These are phyloP conservation scores for Ministeria vibrans DNA, from an alignment of 78 protist genomes.

Conservation along the genomic window DNA sequence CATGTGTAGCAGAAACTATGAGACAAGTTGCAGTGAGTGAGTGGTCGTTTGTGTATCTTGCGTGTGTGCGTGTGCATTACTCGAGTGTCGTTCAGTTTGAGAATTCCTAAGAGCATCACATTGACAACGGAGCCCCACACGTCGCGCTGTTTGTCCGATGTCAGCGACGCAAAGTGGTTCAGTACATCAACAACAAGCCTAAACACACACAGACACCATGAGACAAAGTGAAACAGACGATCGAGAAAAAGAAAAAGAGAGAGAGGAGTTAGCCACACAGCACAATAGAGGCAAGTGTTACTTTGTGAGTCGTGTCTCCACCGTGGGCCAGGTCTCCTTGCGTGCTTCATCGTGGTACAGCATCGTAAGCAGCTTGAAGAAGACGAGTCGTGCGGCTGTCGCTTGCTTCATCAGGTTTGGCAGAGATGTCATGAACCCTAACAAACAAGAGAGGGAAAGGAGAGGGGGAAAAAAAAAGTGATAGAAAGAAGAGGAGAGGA, in stretches of 20 bases:
- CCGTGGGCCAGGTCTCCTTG: neutral
- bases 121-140: neutral
- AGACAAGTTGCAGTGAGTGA: neutral
- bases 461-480: neutral
- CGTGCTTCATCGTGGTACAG: neutral
- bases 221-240: neutral
- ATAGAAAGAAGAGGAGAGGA: neutral
- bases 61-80: neutral
- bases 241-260: too few species aligned
- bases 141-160: neutral
- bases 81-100: neutral
- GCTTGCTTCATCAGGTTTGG: conserved; percentile 12
- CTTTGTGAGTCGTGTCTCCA: neutral
- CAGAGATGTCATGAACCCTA: neutral
- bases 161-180: neutral
- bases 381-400: neutral
- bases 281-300: neutral
- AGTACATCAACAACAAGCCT: neutral
- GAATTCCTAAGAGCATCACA: neutral
- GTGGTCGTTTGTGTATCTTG: neutral
- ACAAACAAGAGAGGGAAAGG: neutral
- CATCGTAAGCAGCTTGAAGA: neutral
- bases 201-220: neutral
- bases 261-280: too few species aligned
- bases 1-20: neutral